These are phyloP conservation scores for Alternaria hordeiaustralica DNA, from an alignment of 2,329 filamentous ascomycete species.

Conservation along the genomic window DNA sequence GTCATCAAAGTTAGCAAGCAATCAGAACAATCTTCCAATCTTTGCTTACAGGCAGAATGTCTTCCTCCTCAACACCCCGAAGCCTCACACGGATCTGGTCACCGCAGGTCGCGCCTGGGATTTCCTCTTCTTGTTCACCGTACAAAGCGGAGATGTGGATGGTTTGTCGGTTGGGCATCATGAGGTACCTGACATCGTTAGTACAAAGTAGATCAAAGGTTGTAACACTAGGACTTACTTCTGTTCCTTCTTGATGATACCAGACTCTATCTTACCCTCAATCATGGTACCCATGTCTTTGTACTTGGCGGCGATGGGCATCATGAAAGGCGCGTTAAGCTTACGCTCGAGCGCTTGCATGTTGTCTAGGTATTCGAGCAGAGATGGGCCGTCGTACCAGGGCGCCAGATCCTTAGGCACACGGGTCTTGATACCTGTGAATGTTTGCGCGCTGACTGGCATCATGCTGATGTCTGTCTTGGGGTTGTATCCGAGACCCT, in stretches of 20 bases:
- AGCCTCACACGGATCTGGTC: conserved; percentile 93
- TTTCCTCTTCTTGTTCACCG: conserved; percentile 95
- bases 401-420: conserved; percentile 74
- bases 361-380: conserved; percentile 92
- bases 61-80: conserved; percentile 95
- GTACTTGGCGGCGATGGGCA: conserved; percentile 96
- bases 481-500: conserved; percentile 90
- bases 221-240: background rate
- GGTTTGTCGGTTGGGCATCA: conserved; percentile 93
- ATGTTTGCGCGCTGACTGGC: conserved; percentile 91
- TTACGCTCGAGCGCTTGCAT: conserved; percentile 96
- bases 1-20: background rate
- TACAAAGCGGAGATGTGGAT: conserved; percentile 86
- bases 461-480: conserved; percentile 95
- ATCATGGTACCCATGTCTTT: conserved; percentile 96
- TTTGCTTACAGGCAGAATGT: conserved; percentile 73
- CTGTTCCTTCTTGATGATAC: conserved; percentile 18
- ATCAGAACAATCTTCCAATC: too few species aligned
- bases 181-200: conserved; percentile 74
- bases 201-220: background rate
- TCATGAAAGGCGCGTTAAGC: conserved; percentile 98
- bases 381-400: conserved; percentile 88
- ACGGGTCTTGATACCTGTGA: conserved; percentile 85
- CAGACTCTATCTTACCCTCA: conserved; percentile 96
- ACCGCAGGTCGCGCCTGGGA: conserved; percentile 80